Evolutionary conservation across 2,329 filamentous ascomycete genomes (phyloP).

Genomic region (Sphaerulina populicola): DNA sequence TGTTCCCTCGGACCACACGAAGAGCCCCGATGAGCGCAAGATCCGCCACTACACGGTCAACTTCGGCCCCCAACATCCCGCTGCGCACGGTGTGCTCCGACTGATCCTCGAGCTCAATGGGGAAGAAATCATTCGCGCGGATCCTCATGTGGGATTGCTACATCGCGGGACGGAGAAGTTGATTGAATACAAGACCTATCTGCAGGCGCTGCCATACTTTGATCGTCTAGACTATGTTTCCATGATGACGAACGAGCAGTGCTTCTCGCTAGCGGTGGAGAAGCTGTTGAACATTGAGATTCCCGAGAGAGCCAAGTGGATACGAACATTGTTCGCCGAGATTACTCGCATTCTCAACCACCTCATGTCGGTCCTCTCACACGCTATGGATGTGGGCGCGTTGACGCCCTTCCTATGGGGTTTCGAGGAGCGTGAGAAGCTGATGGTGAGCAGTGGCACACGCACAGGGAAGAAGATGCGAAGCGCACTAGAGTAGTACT

Average conservation of each 20-base stretch:
- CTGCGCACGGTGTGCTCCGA: constrained; percentile 94
- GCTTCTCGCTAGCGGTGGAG: constrained; percentile 89
- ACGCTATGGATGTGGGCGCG: constrained; percentile 98
- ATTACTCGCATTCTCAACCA: constrained; percentile 93
- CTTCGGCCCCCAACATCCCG: constrained; percentile 97
- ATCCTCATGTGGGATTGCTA: constrained; percentile 92
- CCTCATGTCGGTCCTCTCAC: constrained; percentile 92
- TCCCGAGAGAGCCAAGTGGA: constrained; percentile 91
- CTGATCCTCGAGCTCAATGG: constrained; percentile 96
- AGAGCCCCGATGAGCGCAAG: constrained; percentile 59
- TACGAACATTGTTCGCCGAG: constrained; percentile 89
- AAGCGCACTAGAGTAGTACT: too few relatives aligned
- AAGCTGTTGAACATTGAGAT: constrained; percentile 97
- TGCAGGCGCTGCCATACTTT: constrained; percentile 97
- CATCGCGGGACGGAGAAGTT: constrained; percentile 98
- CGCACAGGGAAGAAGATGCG: background rate
- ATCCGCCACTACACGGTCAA: constrained; percentile 99
- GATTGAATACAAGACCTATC: constrained; percentile 99
- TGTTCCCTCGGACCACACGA: constrained; percentile 40
- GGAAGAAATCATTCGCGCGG: constrained; percentile 92
- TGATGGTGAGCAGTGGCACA: constrained; percentile 64
- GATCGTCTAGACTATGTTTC: constrained; percentile 98
- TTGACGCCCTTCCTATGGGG: constrained; percentile 98
- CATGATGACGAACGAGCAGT: constrained; percentile 99
- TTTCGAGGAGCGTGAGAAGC: constrained; percentile 98